Evolutionary conservation across 1,284 basidiomycete genomes (phyloP), one percentile per base, ranked within the genome.

Genomic region (Puccinia novopanici): DNA sequence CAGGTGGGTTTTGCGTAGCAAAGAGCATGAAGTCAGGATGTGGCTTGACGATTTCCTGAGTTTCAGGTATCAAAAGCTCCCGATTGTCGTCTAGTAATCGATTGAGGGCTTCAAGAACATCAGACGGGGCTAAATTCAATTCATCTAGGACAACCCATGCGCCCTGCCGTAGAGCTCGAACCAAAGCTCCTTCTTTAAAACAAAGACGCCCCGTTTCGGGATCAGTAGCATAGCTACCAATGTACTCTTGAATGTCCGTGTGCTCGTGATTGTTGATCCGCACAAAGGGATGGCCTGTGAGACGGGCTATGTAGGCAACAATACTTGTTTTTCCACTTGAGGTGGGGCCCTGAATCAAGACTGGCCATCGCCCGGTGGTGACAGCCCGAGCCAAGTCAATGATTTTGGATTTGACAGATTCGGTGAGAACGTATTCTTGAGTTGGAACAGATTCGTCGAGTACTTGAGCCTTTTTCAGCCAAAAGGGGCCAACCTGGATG

Each of bases 251-350:
- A 75, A 87, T 95, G 86, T 99, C 97, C 5, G 97, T 99, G 85
- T 99, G 97, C 84, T 99, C 97, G 87, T 99, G 97, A 84, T 99
- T 99, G 88, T 99, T 99, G 89, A 99, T 98, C 52, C 97, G 93
- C 40, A 99, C 91, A 85, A 99, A 99, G 42, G 90, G 90, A 87
- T 99, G 97, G 0, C 97, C 96, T 0, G 96, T 98, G 81, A 93
- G 89, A 81, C 90, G 90, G 1, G 97, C 96, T 30, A 99, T 90
- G 86, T 97, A 98, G 87, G 98, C 95, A 80, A 99, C 91, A 0
- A 97, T 93, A 85, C 93, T 96, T 0, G 97, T 99, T 88, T 99
- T 99, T 57, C 97, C 97, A 75, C 92, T 93, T 0, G 96, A 98
- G 0, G 97, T 99, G 0, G 97, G 97, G 3, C 97, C 97, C 87